phyloP scores from a whole-genome alignment of 2,329 filamentous ascomycete species.

The Verticillium nubilum region DNA sequence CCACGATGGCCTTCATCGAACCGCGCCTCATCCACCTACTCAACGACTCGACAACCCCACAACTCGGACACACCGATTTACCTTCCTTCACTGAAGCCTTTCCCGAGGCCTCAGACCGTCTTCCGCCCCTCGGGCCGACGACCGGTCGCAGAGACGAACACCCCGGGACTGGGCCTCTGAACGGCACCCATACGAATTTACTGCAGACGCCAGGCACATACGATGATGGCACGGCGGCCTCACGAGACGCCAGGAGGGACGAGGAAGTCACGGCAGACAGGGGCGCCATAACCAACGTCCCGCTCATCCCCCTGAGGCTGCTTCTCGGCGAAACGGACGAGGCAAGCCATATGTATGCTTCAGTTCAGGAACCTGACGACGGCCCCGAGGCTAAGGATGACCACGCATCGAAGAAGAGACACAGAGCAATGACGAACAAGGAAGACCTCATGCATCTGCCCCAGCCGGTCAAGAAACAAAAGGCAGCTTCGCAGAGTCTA shows the following conservation, averaged over 20 bases:
- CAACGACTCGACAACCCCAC: slow-evolving; percentile 49
- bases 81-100: slow-evolving; percentile 43
- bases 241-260: slow-evolving; percentile 6
- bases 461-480: slow-evolving; percentile 60
- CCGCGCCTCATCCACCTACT: slow-evolving; percentile 61
- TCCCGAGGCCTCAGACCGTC: slow-evolving; percentile 36
- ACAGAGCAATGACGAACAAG: slow-evolving; percentile 39
- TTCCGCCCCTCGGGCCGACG: slow-evolving; percentile 48
- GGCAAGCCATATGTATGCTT: not conserved
- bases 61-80: slow-evolving; percentile 44
- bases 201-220: not conserved
- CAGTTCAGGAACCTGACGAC: slow-evolving; percentile 26
- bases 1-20: slow-evolving; percentile 61
- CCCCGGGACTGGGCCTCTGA: slow-evolving; percentile 8
- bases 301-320: slow-evolving; percentile 27
- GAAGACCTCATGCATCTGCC: slow-evolving; percentile 61
- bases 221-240: not conserved
- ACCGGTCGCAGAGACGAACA: slow-evolving; percentile 35
- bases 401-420: slow-evolving; percentile 48
- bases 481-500: slow-evolving; percentile 45
- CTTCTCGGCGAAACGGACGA: slow-evolving; percentile 29
- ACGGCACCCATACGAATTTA: slow-evolving; percentile 7
- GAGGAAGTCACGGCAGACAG: slow-evolving; percentile 4
- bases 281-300: slow-evolving; percentile 1
- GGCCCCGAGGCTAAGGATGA: slow-evolving; percentile 37